Conservation (phyloP, 164 flowering plant genomes). For the Magnolia changhungtana region DNA sequence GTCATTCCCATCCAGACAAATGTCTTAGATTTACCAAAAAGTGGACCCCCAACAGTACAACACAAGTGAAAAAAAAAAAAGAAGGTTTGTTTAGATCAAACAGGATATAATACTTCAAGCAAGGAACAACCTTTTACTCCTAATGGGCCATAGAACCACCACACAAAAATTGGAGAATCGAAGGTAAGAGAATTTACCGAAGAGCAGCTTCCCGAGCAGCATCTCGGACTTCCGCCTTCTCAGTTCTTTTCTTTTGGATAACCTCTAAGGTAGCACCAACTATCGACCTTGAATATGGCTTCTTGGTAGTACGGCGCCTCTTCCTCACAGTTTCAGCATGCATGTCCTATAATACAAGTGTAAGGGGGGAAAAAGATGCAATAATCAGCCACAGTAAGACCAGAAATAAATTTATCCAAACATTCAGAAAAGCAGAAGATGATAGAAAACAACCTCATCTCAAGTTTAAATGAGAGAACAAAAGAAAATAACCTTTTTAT, state of each 20-base stretch:
- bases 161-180: too few species aligned
- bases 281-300: constrained; percentile 48
- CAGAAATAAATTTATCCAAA: neutral
- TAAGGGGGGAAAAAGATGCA: neutral
- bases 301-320: constrained; percentile 48
- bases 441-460: neutral
- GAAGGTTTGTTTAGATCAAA: too few species aligned
- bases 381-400: neutral
- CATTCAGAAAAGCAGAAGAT: neutral
- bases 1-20: too few species aligned
- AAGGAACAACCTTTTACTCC: too few species aligned
- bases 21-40: too few species aligned
- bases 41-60: too few species aligned
- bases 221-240: constrained; percentile 49
- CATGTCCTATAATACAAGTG: constrained; percentile 26
- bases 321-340: constrained; percentile 45
- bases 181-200: constrained; percentile 23
- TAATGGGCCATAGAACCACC: too few species aligned
- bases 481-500: constrained; percentile 39
- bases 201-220: constrained; percentile 54
- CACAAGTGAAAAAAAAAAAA: too few species aligned
- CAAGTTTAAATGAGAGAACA: neutral
- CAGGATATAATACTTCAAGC: too few species aligned
- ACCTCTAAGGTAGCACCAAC: constrained; percentile 53
- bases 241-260: constrained; percentile 49